Conservation (phyloP, 257 asterid species). For the Nicotiana paniculata region DNA sequence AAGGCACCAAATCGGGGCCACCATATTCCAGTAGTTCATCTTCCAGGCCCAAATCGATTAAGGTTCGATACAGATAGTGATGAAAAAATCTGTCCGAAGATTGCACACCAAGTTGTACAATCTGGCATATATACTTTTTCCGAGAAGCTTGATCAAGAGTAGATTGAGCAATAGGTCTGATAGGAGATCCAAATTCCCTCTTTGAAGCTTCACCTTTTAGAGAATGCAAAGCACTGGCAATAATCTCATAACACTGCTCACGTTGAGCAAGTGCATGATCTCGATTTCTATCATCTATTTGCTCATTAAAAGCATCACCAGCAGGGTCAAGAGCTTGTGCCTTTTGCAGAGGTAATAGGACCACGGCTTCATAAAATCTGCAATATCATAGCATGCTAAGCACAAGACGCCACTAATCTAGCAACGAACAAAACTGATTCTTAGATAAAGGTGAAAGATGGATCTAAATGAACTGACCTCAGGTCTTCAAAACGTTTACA, state of each 20-base stretch:
- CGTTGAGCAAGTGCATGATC: conserved; percentile 81
- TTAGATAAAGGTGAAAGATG: neutral
- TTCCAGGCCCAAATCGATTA: conserved; percentile 82
- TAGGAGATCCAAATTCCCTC: conserved; percentile 87
- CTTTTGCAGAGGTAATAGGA: conserved; percentile 83
- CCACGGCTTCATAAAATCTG: conserved; percentile 98
- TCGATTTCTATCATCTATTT: conserved; percentile 60
- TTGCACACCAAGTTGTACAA: conserved; percentile 92
- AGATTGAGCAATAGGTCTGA: conserved; percentile 63
- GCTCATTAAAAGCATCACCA: conserved; percentile 86
- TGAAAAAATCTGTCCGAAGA: conserved; percentile 84
- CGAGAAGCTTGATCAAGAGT: conserved; percentile 75
- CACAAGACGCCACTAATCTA: neutral
- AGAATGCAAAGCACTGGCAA: conserved; percentile 63
- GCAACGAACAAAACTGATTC: conserved; percentile 10
- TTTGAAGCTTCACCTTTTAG: conserved; percentile 56
- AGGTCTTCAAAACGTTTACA: conserved; percentile 95
- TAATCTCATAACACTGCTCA: conserved; percentile 81
- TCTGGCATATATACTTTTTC: conserved; percentile 71
- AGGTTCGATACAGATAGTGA: conserved; percentile 68
- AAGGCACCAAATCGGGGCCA: conserved; percentile 92
- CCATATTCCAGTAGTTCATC: conserved; percentile 90
- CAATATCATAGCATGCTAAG: conserved; percentile 24
- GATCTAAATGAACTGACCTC: conserved; percentile 48
- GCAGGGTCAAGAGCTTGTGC: conserved; percentile 90